Percentiles rank a stretch among this genome's conserved stretches.
Evolutionary conservation across 352 stramenopile species (phyloP).

Genomic region (Phytopythium delawarense): DNA sequence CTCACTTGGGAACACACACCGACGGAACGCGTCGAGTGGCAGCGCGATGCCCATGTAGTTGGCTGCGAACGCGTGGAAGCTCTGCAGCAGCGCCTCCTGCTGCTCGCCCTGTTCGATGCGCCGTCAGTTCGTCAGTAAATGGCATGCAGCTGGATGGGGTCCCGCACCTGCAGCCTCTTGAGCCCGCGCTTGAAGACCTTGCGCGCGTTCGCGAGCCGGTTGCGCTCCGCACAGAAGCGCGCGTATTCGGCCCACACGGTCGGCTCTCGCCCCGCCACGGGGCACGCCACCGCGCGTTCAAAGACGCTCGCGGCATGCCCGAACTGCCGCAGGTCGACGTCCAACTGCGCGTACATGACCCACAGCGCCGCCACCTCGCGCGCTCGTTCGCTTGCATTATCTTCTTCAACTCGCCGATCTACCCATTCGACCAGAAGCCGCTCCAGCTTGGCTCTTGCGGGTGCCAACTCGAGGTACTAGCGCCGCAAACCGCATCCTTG

Average conservation of each 20-base stretch:
- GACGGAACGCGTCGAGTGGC: not conserved
- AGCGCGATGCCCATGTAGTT: not conserved
- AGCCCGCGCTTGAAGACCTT: slow-evolving; percentile 6
- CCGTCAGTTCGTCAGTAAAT: not conserved
- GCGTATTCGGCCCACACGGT: slow-evolving; percentile 1
- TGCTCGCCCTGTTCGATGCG: not conserved
- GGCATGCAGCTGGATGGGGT: not conserved
- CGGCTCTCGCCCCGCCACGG: not conserved
- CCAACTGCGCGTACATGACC: slow-evolving; percentile 3
- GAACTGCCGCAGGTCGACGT: slow-evolving; percentile 3
- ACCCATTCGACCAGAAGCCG: not conserved
- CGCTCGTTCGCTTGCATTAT: not conserved
- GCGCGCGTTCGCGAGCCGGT: not conserved
- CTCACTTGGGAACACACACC: not conserved
- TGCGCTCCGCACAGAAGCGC: slow-evolving; percentile 2
- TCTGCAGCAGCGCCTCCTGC: not conserved
- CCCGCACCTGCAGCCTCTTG: slow-evolving; percentile 1
- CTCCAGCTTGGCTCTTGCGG: not conserved
- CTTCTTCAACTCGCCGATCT: not conserved
- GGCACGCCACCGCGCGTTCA: not conserved
- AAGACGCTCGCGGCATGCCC: not conserved
- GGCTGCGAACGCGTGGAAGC: slow-evolving; percentile 1
- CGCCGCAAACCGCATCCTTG: no score
- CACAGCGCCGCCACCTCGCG: not conserved
- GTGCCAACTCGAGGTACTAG: not conserved